Base-by-base conservation (phyloP, 2,329 filamentous ascomycete species). In the Clonostachys sp. region DNA sequence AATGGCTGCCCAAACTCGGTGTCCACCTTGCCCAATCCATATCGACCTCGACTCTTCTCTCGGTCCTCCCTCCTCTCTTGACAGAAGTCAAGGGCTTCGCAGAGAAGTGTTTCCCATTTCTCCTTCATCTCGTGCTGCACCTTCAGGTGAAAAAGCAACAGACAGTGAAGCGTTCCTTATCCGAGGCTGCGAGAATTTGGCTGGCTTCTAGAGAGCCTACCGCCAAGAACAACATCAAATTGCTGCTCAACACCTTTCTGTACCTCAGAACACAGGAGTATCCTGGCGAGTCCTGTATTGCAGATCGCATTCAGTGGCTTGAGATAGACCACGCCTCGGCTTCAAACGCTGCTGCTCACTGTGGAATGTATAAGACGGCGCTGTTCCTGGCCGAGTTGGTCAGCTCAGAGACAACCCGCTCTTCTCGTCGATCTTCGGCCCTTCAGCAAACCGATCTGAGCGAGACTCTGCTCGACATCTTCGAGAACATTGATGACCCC, bases 401-500 rank as follows among this genome's bases (percentile, higher is more conserved):
- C 33, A 74, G 79, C 18, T 81, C 81, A 1, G 80, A 83, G 40
- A 65, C 69, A 1, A 61, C 72, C 3, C 74, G 79, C 34, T 67
- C 75, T 16, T 86, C 86, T 41, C 78, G 88, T 49, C 80, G 88
- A 44, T 86, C 87, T 9, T 90, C 86, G 3, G 68, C 72, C 4
- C 60, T 73, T 43, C 73, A 71, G 54, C 69, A 77, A 54, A 61
- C 73, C 42, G 70, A 83, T 24, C 79, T 88, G 7, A 76, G 80
- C 5, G 81, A 88, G 33, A 74, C 95, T 2, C 72, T 97, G 12
- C 75, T 96, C 41, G 74, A 80, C 1, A 91, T 99, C 4, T 99
- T 94, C 62, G 87, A 89, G 60, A 92, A 89, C 51, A 87, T 99
- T 42, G 91, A 96, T 60, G 95, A 99, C 58, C 92, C 91, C 2